Conservation (phyloP, 1,284 basidiomycete species). For the Malassezia equina region DNA sequence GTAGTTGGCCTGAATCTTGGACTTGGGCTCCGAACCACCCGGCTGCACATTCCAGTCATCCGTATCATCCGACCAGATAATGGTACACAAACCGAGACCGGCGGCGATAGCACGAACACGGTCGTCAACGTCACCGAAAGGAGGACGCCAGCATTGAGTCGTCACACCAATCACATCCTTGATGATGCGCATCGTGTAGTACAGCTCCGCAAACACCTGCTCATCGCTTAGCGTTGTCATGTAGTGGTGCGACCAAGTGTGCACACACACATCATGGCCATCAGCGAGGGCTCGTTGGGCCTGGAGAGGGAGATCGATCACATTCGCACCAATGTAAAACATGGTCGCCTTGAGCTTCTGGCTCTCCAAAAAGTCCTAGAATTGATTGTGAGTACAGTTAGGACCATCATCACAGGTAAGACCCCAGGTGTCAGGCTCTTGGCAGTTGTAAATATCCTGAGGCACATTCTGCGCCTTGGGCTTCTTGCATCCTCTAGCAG, state of each 20-base stretch:
- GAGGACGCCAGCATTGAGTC: conserved; percentile 51
- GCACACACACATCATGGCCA: conserved; percentile 40
- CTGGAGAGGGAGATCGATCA: conserved; percentile 54
- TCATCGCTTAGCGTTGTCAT: conserved; percentile 53
- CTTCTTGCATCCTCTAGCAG: conserved; percentile 30
- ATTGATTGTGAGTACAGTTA: conserved; percentile 52
- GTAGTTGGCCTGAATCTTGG: conserved; percentile 50
- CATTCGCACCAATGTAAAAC: conserved; percentile 53
- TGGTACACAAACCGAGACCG: conserved; percentile 51
- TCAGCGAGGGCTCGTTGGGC: conserved; percentile 51
- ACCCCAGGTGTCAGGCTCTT: conserved; percentile 53
- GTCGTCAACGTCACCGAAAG: conserved; percentile 54
- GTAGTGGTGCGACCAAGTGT: conserved; percentile 51
- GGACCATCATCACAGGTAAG: conserved; percentile 53
- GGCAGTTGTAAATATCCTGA: conserved; percentile 49
- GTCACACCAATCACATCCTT: conserved; percentile 53
- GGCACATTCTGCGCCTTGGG: conserved; percentile 40
- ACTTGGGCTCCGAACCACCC: conserved; percentile 42
- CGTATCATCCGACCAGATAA: conserved; percentile 52
- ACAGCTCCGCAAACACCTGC: conserved; percentile 54
- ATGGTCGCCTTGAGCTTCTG: conserved; percentile 53
- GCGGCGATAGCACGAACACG: conserved; percentile 53
- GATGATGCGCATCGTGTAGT: conserved; percentile 53
- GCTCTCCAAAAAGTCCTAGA: conserved; percentile 52
- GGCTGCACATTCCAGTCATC: conserved; percentile 51